Evolutionary conservation across 352 stramenopile species (phyloP).

Genomic region (Globisporangium paddicum): DNA sequence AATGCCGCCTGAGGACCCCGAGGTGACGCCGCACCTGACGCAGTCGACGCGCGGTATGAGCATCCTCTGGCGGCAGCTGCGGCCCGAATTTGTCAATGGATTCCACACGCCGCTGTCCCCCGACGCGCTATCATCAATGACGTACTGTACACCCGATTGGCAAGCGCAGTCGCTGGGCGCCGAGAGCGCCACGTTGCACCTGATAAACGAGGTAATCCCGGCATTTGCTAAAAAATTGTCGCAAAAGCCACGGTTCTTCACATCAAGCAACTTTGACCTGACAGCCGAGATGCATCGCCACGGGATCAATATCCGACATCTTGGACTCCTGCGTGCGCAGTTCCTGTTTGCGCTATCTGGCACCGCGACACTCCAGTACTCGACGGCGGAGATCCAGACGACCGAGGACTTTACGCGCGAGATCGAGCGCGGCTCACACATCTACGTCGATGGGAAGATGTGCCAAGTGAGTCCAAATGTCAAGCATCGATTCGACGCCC

Average conservation of each 20-base stretch:
- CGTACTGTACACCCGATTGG: slow-evolving; percentile 85
- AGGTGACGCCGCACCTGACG: slow-evolving; percentile 68
- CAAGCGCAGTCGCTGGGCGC: slow-evolving; percentile 60
- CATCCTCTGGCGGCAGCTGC: slow-evolving; percentile 91
- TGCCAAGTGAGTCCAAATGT: slow-evolving; percentile 40
- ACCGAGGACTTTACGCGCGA: slow-evolving; percentile 81
- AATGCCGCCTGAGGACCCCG: slow-evolving; percentile 88
- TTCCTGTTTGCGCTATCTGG: slow-evolving; percentile 78
- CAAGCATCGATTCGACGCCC: slow-evolving; percentile 46
- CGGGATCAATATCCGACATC: slow-evolving; percentile 88
- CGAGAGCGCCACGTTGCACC: slow-evolving; percentile 62
- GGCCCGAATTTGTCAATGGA: slow-evolving; percentile 75
- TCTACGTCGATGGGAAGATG: slow-evolving; percentile 53
- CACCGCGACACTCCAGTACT: slow-evolving; percentile 77
- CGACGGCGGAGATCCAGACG: slow-evolving; percentile 71
- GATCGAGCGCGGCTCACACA: slow-evolving; percentile 55
- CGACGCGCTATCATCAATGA: slow-evolving; percentile 84
- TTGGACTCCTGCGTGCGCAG: slow-evolving; percentile 73
- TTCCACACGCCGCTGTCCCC: slow-evolving; percentile 59
- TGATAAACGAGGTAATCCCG: slow-evolving; percentile 75
- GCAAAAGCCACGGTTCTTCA: slow-evolving; percentile 51
- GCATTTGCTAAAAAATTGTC: slow-evolving; percentile 78
- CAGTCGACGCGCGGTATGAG: slow-evolving; percentile 78
- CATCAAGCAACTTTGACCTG: slow-evolving; percentile 42
- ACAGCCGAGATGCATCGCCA: slow-evolving; percentile 83